Percentiles rank a stretch among this genome's conserved stretches.
phyloP scores from a whole-genome alignment of 176 grass and related monocot species.

The Aegilops sharonensis region DNA sequence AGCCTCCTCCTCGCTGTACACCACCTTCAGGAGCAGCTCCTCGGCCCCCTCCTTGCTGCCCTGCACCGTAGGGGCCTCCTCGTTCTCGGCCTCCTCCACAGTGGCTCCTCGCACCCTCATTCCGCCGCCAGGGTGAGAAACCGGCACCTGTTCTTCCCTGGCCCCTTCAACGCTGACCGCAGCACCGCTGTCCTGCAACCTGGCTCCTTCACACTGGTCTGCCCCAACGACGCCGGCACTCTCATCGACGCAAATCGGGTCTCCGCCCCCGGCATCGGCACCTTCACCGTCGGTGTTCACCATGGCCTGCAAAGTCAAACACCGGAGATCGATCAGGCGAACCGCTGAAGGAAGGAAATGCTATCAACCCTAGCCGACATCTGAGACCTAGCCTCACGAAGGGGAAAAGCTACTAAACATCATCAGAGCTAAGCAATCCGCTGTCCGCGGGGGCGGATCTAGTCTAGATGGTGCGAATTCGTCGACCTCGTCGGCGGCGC shows the following conservation, averaged over 20 bases:
- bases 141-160: background rate
- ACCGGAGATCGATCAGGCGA: background rate
- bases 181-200: background rate
- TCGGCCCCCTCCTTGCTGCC: slow-evolving; percentile 49
- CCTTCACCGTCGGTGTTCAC: background rate
- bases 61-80: slow-evolving; percentile 33
- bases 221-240: background rate
- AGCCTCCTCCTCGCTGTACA: slow-evolving; percentile 69
- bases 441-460: background rate
- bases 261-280: background rate
- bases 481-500: background rate
- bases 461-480: background rate
- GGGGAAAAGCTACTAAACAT: background rate
- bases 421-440: background rate
- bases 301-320: background rate
- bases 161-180: background rate
- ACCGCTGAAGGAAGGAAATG: background rate
- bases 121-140: slow-evolving; percentile 26
- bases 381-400: slow-evolving; percentile 2
- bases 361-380: background rate
- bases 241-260: slow-evolving; percentile 21
- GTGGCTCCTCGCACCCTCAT: background rate
- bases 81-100: slow-evolving; percentile 36
- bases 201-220: background rate
- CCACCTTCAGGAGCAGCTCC: slow-evolving; percentile 56